phyloP scores from a whole-genome alignment of 176 grass and related monocot genomes.

The Olyra latifolia region DNA sequence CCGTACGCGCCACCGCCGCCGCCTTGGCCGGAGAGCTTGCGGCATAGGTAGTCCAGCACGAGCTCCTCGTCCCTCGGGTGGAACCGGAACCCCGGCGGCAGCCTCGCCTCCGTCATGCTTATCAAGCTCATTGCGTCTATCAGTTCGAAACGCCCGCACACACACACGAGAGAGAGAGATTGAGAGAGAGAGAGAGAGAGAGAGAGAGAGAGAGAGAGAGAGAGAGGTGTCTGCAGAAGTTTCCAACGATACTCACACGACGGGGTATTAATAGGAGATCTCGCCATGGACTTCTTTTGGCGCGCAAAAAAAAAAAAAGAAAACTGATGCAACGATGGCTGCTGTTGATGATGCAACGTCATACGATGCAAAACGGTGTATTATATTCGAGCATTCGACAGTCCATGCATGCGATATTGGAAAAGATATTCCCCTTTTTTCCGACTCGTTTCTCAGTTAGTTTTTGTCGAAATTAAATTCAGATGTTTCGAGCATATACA shows the following conservation, averaged over 20 bases:
- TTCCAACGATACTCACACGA: background rate
- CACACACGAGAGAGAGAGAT: background rate
- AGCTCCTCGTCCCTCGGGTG: conserved; percentile 84
- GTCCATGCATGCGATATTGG: no score
- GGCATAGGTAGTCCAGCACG: conserved; percentile 77
- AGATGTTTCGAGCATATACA: no score
- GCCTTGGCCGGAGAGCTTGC: conserved; percentile 42
- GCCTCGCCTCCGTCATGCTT: conserved; percentile 75
- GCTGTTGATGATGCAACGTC: conserved; percentile 11
- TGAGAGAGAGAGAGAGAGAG: background rate
- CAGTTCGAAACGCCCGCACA: background rate
- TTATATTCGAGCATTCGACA: background rate
- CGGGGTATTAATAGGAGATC: conserved; percentile 46
- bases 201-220: background rate
- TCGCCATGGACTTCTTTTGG: background rate
- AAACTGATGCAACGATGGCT: background rate
- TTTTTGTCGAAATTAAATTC: background rate
- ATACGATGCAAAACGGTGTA: background rate
- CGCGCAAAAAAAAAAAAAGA: background rate
- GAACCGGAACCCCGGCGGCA: conserved; percentile 91
- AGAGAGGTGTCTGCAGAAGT: conserved; percentile 12
- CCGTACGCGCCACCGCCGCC: conserved; percentile 11
- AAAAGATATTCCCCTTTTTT: no score
- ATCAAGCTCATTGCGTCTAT: conserved; percentile 57
- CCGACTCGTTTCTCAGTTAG: background rate